Evolutionary conservation across 306 rosid genomes (phyloP).

Genomic region (Crataegus laevigata): DNA sequence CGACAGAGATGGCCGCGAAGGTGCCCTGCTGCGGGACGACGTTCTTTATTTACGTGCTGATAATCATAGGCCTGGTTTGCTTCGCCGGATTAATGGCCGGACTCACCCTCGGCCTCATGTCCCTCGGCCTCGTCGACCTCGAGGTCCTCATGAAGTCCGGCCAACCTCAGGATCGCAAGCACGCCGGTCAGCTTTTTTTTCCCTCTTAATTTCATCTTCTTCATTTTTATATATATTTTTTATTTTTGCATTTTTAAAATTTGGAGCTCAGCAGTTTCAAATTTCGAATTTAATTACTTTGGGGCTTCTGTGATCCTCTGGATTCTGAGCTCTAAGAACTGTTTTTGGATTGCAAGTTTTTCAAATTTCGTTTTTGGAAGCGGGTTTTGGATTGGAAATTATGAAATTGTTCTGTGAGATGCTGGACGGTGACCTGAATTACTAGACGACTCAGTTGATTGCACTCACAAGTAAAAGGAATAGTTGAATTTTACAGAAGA

Average conservation of each 20-base stretch:
- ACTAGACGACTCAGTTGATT: neutral
- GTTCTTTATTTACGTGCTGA: slow-evolving; percentile 45
- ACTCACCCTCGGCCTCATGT: slow-evolving; percentile 95
- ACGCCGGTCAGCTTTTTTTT: slow-evolving; percentile 43
- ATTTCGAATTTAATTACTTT: neutral
- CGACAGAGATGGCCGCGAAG: slow-evolving; percentile 47
- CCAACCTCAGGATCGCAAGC: slow-evolving; percentile 82
- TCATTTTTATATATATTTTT: too few species aligned
- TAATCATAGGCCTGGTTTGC: slow-evolving; percentile 55
- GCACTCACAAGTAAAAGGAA: neutral
- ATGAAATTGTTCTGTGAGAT: neutral
- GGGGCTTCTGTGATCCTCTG: neutral
- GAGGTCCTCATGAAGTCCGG: slow-evolving; percentile 96
- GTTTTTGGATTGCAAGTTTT: neutral
- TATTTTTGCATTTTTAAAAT: too few species aligned
- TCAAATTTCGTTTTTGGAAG: neutral
- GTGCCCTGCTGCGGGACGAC: slow-evolving; percentile 55
- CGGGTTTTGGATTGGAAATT: neutral
- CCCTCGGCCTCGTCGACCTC: slow-evolving; percentile 90
- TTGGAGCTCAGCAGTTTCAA: neutral
- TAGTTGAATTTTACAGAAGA: neutral
- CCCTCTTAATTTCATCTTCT: neutral
- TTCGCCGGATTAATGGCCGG: slow-evolving; percentile 98
- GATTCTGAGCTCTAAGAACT: neutral
- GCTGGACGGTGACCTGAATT: neutral